Evolutionary conservation across 2,329 filamentous ascomycete species (phyloP), one percentile per base, ranked within the genome.

Genomic region (Elsinoe australis): DNA sequence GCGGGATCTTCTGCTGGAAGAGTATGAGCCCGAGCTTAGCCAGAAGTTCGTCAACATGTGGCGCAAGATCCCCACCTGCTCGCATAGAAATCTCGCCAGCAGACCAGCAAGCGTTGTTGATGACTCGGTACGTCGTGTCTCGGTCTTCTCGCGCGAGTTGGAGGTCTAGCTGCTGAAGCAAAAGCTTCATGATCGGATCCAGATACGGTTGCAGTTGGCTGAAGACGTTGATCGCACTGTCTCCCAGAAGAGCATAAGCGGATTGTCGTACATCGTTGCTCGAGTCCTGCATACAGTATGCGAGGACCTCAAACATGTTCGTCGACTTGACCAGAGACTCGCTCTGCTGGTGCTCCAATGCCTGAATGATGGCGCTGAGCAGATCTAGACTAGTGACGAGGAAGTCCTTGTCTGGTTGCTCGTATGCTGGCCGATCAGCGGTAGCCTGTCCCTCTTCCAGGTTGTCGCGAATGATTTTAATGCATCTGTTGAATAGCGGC

Each of bases 41-140:
- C 51, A 94, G 80, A 12, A 98, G 71, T 53, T 84, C 78, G 17
- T 85, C 80, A 7, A 88, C 77, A 62, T 84, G 95, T 1, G 83
- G 83, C 1, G 75, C 75, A 79, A 95, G 85, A 47, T 76, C 79
- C 22, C 73, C 71, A 53, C 82, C 79, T 62, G 85, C 76, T 52
- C 87, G 82, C 65, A 95, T 81, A 12, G 88, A 80, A 53, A 96
- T 92, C 70, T 98, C 92, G 33, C 92, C 92, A 18, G 82, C 82
- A 5, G 89, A 94, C 92, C 92, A 98, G 69, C 90, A 96, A 17
- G 92, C 90, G 62, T 98, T 98, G 75, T 96, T 98, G 51, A 96
- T 82, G 22, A 96, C 89, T 52, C 88, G 87, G 64, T 95, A 95
- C 10, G 82, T 83, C 14, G 79, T 84, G 54, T 94, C 87, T 52